phyloP scores from a whole-genome alignment of 495 filamentous ascomycete species.

The Trichoderma orchidacearum region DNA sequence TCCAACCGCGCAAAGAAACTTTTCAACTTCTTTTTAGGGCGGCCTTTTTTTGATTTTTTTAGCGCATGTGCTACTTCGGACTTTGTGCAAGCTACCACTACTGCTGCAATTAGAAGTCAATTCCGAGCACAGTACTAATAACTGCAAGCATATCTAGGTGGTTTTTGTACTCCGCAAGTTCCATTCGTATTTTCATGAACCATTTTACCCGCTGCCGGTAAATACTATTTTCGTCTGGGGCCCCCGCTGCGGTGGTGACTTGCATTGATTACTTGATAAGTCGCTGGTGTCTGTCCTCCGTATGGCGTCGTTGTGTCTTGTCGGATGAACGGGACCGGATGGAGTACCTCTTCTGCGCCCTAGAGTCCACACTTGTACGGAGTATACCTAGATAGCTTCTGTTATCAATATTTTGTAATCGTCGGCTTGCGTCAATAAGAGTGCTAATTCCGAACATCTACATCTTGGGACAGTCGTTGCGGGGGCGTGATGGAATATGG shows the following conservation, averaged over 20 bases:
- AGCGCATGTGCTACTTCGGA: not conserved
- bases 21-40: too few species aligned
- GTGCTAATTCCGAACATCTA: too few species aligned
- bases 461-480: too few species aligned
- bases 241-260: not conserved
- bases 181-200: not conserved
- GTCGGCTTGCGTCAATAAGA: too few species aligned
- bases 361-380: not conserved
- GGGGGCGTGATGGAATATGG: too few species aligned
- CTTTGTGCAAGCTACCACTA: not conserved
- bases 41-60: too few species aligned
- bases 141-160: not conserved
- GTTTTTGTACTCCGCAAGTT: too few species aligned
- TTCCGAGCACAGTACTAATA: not conserved
- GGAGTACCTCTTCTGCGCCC: not conserved
- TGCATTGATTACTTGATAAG: not conserved
- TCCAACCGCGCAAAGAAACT: too few species aligned
- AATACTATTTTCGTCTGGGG: not conserved
- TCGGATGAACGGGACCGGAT: not conserved
- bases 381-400: too few species aligned
- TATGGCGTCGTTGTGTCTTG: too few species aligned
- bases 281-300: too few species aligned
- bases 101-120: not conserved
- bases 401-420: too few species aligned
- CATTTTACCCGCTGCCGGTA: not conserved